phyloP scores from a whole-genome alignment of 208 protist genomes.

The Crithidia mellificae region DNA sequence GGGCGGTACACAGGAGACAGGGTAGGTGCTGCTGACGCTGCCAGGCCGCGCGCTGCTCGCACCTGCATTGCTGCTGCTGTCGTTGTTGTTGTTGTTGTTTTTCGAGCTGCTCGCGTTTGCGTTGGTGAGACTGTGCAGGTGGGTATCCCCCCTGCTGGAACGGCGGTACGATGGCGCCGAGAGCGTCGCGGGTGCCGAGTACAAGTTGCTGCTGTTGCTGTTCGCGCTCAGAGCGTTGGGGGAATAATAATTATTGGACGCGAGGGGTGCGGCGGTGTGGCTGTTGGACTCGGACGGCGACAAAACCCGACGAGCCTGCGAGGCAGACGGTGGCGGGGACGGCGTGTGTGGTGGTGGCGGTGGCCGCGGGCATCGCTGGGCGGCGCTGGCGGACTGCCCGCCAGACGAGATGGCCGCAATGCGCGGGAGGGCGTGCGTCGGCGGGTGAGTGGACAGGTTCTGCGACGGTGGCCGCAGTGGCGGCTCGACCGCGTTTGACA shows the following conservation, averaged over 20 bases:
- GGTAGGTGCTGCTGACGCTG: slow-evolving; percentile 5
- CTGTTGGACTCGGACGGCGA: background rate
- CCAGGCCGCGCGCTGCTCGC: no score
- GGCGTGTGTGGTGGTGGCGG: background rate
- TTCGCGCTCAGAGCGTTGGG: no score
- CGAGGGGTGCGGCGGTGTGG: background rate
- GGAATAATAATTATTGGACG: no score
- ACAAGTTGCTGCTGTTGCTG: slow-evolving; percentile 7
- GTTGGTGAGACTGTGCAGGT: no score
- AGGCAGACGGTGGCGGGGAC: background rate
- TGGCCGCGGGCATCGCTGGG: background rate
- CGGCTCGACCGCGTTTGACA: background rate
- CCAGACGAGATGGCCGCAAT: background rate
- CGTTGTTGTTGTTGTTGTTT: no score
- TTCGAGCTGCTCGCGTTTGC: no score
- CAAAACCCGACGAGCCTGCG: background rate
- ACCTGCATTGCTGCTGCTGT: no score
- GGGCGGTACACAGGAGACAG: background rate
- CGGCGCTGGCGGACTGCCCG: background rate
- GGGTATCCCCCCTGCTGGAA: no score
- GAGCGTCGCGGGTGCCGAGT: no score
- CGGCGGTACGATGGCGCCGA: no score
- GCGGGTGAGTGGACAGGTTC: background rate
- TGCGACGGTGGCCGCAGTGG: background rate
- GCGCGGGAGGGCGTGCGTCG: slow-evolving; percentile 1